phyloP scores from a whole-genome alignment of 352 stramenopile genomes.

The Phytophthora kernoviae region DNA sequence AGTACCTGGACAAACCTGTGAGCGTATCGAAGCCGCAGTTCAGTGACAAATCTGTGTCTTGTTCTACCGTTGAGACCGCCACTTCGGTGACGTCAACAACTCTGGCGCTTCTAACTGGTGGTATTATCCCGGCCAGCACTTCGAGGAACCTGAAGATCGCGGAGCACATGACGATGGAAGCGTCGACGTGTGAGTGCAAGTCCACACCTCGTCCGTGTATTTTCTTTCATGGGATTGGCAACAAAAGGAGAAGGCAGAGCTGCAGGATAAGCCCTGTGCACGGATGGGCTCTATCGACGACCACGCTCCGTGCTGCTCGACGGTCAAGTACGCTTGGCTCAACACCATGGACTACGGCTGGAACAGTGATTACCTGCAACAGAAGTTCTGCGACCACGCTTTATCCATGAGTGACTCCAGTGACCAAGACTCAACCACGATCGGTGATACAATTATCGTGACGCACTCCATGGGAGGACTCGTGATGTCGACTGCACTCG shows the following conservation, averaged over 20 bases:
- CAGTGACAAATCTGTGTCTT: constrained; percentile 4
- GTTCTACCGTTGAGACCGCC: constrained; percentile 1
- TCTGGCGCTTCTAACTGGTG: constrained; percentile 19
- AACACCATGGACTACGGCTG: constrained; percentile 23
- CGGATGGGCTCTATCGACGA: constrained; percentile 19
- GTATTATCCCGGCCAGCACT: background rate
- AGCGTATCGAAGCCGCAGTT: background rate
- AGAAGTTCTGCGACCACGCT: constrained; percentile 24
- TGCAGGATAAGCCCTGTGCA: constrained; percentile 13
- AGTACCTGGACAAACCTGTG: constrained; percentile 21
- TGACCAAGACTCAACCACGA: background rate
- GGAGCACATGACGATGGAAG: constrained; percentile 12
- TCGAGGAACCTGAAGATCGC: constrained; percentile 13
- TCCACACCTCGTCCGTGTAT: constrained; percentile 23
- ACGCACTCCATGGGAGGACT: constrained; percentile 25
- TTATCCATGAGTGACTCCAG: constrained; percentile 16
- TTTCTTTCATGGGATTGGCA: constrained; percentile 27
- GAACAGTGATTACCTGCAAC: constrained; percentile 18
- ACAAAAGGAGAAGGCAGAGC: constrained; percentile 16
- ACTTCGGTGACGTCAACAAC: constrained; percentile 15
- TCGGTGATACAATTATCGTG: constrained; percentile 26
- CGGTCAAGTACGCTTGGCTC: constrained; percentile 23
- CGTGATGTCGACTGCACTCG: constrained; percentile 21
- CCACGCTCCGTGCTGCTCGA: constrained; percentile 23
- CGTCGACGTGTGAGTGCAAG: constrained; percentile 20